Evolutionary conservation across 73 alveolate species (phyloP).

Genomic region (Paramecium tetraurelia): DNA sequence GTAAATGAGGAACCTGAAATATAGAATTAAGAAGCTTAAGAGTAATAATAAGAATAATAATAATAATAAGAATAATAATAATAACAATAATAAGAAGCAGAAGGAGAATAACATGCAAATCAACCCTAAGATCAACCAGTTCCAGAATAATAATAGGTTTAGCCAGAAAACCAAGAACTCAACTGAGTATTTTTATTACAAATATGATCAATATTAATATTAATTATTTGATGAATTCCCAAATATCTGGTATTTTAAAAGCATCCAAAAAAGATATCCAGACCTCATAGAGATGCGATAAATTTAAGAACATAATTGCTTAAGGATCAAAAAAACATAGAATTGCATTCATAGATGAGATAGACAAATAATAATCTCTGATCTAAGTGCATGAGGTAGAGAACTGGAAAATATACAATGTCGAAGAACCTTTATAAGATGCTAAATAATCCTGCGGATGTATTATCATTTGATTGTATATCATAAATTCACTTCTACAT

Average conservation of each 20-base stretch:
- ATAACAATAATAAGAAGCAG: neutral
- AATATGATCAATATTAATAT: slow-evolving; percentile 4
- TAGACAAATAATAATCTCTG: neutral
- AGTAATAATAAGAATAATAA: neutral
- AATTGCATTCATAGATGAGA: neutral
- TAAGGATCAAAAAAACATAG: neutral
- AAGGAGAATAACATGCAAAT: neutral
- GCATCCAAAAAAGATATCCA: neutral
- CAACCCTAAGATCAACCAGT: neutral
- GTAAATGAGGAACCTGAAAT: neutral
- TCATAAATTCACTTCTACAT: neutral
- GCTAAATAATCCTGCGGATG: slow-evolving; percentile 42
- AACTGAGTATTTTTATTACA: neutral
- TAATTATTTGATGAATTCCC: neutral
- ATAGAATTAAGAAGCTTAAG: neutral
- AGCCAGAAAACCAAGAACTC: neutral
- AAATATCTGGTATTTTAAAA: neutral
- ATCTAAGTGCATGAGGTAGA: slow-evolving; percentile 1
- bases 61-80: neutral
- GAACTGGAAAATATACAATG: slow-evolving; percentile 38
- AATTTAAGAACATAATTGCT: neutral
- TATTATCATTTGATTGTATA: neutral
- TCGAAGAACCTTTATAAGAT: neutral
- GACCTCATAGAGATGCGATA: neutral
- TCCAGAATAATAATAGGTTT: neutral